These are phyloP conservation scores for Mantamonas sphyraenae DNA, from an alignment of 78 protist species.

Conservation along the genomic window DNA sequence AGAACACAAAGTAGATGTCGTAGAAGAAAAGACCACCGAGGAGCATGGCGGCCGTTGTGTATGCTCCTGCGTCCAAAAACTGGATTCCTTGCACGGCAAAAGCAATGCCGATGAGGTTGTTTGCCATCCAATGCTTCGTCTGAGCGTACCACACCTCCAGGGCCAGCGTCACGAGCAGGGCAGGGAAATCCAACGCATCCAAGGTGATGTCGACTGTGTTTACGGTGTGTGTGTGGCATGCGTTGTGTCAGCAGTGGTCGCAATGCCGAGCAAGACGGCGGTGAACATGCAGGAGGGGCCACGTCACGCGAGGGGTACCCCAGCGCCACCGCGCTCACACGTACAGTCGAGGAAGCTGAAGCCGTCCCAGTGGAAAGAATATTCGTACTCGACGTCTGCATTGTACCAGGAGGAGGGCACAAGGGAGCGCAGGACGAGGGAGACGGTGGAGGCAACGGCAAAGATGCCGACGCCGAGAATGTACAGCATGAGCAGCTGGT, in stretches of 20 bases:
- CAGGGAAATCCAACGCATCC: constrained; percentile 20
- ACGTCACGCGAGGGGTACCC: background rate
- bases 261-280: background rate
- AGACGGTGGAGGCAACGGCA: constrained; percentile 21
- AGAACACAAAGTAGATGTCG: constrained; percentile 92
- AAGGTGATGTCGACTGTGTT: background rate
- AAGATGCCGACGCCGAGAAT: constrained; percentile 38
- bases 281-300: constrained; percentile 11
- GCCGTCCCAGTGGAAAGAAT: background rate
- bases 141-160: constrained; percentile 22
- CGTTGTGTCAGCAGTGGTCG: background rate
- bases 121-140: constrained; percentile 76
- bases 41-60: constrained; percentile 42
- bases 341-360: background rate
- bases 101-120: constrained; percentile 69
- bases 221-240: background rate
- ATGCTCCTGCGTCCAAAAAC: constrained; percentile 20
- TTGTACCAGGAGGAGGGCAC: background rate
- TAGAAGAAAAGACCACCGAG: constrained; percentile 82
- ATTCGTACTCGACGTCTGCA: background rate
- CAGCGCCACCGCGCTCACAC: background rate
- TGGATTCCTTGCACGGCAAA: constrained; percentile 52
- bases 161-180: constrained; percentile 3
- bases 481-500: constrained; percentile 36
- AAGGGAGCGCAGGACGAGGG: background rate